A percentile compares a stretch with the other conserved stretches of the same genome.
Conservation (phyloP, 139 green algal genomes). For the Chlamydomonas sphaeroides region DNA sequence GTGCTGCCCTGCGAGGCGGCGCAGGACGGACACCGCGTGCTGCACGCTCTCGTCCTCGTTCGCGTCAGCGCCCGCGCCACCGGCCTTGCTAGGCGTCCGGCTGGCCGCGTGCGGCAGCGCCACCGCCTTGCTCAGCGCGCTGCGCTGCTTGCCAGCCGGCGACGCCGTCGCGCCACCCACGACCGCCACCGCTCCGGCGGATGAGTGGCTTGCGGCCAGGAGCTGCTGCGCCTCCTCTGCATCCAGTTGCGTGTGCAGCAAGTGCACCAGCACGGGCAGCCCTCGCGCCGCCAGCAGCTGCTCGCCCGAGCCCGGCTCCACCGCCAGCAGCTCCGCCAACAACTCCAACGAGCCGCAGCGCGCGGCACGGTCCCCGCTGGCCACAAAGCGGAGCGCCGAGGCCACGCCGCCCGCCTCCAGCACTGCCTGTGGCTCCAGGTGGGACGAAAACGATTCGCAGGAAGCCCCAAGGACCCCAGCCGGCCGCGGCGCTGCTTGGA, state of each 20-base stretch:
- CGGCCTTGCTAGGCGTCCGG: too few species aligned
- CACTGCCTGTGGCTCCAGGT: too few species aligned
- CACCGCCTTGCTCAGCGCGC: background rate
- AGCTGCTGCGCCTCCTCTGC: too few species aligned
- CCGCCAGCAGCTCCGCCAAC: conserved; percentile 36
- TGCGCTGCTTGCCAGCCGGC: background rate
- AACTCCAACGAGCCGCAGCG: conserved; percentile 1
- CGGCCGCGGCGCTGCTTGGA: too few species aligned
- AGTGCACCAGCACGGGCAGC: conserved; percentile 40
- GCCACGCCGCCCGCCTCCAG: background rate
- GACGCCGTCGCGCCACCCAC: background rate
- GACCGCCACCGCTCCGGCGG: background rate
- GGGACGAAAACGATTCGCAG: too few species aligned
- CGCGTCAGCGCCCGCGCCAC: background rate
- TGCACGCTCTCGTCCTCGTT: too few species aligned
- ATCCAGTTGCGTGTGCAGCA: background rate
- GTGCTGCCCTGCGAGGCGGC: too few species aligned
- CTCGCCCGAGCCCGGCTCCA: background rate
- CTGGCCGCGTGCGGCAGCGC: background rate
- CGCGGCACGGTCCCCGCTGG: background rate
- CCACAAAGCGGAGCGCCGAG: background rate
- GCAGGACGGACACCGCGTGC: too few species aligned
- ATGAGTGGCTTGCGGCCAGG: too few species aligned
- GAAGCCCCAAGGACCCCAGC: too few species aligned
- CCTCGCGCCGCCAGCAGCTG: conserved; percentile 46